Conservation (phyloP, 495 filamentous ascomycete genomes). For the Penicillium steckii region DNA sequence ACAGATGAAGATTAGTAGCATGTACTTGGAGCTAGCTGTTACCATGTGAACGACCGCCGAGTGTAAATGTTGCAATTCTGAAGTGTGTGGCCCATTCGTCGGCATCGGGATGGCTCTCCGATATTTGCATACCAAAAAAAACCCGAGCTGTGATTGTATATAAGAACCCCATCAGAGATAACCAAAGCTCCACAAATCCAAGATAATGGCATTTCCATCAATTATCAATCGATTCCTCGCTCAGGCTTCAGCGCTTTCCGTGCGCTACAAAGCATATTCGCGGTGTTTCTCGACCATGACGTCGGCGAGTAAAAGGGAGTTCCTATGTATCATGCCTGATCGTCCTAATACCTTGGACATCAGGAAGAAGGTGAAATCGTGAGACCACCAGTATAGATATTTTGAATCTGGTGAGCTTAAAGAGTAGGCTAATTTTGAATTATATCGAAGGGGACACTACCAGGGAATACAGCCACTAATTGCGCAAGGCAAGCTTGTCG, state of each 20-base stretch:
- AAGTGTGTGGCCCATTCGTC: neutral
- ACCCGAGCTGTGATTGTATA: no score
- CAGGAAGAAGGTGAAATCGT: constrained; percentile 16
- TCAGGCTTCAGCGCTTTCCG: neutral
- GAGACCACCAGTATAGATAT: no score
- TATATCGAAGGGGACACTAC: constrained; percentile 13
- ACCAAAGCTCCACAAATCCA: no score
- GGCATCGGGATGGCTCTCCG: neutral
- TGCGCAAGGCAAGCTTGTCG: constrained; percentile 19
- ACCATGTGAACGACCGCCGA: no score
- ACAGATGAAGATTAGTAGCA: no score
- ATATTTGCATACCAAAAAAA: neutral
- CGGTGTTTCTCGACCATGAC: neutral
- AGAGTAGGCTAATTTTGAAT: neutral
- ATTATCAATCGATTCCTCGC: neutral
- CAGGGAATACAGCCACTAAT: constrained; percentile 21
- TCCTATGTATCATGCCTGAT: constrained; percentile 24
- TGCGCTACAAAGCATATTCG: no score
- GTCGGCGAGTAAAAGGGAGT: constrained; percentile 8
- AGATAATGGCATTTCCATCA: no score
- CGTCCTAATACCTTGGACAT: constrained; percentile 11
- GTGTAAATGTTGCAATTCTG: no score
- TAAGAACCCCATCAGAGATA: no score
- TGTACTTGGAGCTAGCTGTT: no score
- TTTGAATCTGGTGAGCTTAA: no score